Evolutionary conservation across 2,329 filamentous ascomycete species (phyloP), one percentile per base, ranked within the genome.

Genomic region (Botrytis deweyae): DNA sequence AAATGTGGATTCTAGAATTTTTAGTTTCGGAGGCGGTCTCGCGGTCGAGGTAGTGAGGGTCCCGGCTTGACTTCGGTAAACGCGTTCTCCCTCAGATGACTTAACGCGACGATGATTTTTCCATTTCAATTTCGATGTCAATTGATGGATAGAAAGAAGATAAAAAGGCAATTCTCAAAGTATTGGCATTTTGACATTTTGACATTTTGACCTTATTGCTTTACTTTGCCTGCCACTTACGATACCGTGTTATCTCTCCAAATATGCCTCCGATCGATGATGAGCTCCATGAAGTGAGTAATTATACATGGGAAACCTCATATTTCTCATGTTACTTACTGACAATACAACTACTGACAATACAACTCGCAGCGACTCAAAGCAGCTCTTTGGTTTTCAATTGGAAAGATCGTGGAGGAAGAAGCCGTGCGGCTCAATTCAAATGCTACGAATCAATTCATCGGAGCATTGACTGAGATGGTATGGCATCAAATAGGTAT

Each of bases 371-470:
- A 97, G 91, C 90, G 91, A 76, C 88, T 96, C 79, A 97, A 97
- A 85, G 90, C 92, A 52, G 92, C 93, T 22, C 88, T 97, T 38
- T 97, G 94, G 94, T 92, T 92, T 80, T 89, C 91, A 38, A 89
- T 97, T 74, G 93, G 93, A 77, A 92, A 94, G 81, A 95, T 97
- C 75, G 93, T 97, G 76, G 95, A 98, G 81, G 91, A 95, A 77
- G 92, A 97, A 81, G 91, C 90, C 29, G 84, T 94, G 44, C 86
- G 88, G 73, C 86, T 91, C 42, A 90, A 93, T 80, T 88, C 93
- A 76, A 98, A 97, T 82, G 93, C 95, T 10, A 97, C 95, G 40
- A 93, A 93, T 2, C 94, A 97, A 80, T 97, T 97, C 82, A 97
- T 97, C 78, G 94, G 92, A 14, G 89, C 92, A 0, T 82, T 97